Base-by-base conservation (phyloP, 2,329 filamentous ascomycete species). In the Trichoderma gracile region DNA sequence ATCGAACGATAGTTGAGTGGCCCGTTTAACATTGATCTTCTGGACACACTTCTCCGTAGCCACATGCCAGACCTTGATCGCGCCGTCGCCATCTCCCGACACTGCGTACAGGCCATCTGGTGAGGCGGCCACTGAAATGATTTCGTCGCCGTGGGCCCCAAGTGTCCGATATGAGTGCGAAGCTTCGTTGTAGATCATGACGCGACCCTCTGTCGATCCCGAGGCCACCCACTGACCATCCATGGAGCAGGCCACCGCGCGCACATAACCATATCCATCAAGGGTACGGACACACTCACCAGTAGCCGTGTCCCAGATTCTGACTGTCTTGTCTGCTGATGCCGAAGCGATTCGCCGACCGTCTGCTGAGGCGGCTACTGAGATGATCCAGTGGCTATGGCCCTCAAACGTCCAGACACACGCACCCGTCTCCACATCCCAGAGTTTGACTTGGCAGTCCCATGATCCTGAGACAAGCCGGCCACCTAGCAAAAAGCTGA, bases 51-150 rank as follows among this genome's bases (percentile, higher is more conserved):
- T 3, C 8, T 30, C n/a, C 43, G 64, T 47, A 15, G 42, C 23
- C 0, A 53, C 6, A 62, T 61, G n/a, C 66, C 66, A 67, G n/a
- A 67, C n/a, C 9, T 50, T 43, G 25, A 66, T 30, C 6, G 47
- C 47, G 7, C 43, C n/a, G 27, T 38, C 2, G 17, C 1, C 2
- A 5, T 40, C 54, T 8, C 6, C 30, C 10, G 64, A 66, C 12
- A 45, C 55, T 1, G 64, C 4, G 10, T 21, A 56, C 17, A 17
- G 9, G 12, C 40, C 7, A 30, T 66, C 55, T 3, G 17, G 21
- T 21, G 65, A 66, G 14, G 61, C 52, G 21, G 27, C 45, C 15
- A 65, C 43, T 15, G 56, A 30, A 1, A 0, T 6, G 6, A 30
- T 9, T 5, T 3, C 0, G 1, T 1, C 0, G 7, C 19, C 14